Base-by-base conservation (phyloP, 2,329 filamentous ascomycete species). In the Cercospora sp. region DNA sequence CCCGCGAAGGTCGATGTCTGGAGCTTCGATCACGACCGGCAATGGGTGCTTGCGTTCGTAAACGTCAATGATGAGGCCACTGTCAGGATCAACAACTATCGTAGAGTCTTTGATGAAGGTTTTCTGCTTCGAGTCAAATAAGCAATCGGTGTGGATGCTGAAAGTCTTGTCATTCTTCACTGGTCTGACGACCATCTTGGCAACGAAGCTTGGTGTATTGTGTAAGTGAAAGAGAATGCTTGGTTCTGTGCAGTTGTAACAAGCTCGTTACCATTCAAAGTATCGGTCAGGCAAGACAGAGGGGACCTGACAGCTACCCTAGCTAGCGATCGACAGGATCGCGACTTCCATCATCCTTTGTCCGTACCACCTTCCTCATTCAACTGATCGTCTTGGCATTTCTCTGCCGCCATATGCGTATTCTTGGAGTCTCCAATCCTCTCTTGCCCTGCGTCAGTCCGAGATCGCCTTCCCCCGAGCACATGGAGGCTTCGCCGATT, bases 1-100 rank as follows among this genome's bases (percentile, higher is more conserved):
- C 65, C 84, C 83, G 9, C 86, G 82, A n/a, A 88, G 82, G 67
- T 88, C 84, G 70, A 89, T 83, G 49, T 85, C 81, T 16, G 75
- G 78, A 5, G 75, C 72, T 3, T n/a, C n/a, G n/a, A n/a, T n/a
- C n/a, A n/a, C n/a, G n/a, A n/a, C n/a, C n/a, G n/a, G n/a, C n/a
- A n/a, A n/a, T n/a, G n/a, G n/a, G 37, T 66, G 58, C 21, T 66
- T 66, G 61, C 72, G 67, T 45, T 69, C 57, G 18, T 77, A 77
- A 45, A 83, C 72, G 21, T 77, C 69, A 45, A 73, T 74, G 40
- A 86, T 84, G 30, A 81, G 74, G 21, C 84, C 84, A 1, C 76
- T 80, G 1, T 69, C 68, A 1, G 74, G 70, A 63, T 83, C 76
- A 45, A 85, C 77, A 5, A 77, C 77, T 30, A 86, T 77, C 0